Base-by-base conservation (phyloP, 2,329 filamentous ascomycete species). In the Paecilomyces dactylethromorphus region DNA sequence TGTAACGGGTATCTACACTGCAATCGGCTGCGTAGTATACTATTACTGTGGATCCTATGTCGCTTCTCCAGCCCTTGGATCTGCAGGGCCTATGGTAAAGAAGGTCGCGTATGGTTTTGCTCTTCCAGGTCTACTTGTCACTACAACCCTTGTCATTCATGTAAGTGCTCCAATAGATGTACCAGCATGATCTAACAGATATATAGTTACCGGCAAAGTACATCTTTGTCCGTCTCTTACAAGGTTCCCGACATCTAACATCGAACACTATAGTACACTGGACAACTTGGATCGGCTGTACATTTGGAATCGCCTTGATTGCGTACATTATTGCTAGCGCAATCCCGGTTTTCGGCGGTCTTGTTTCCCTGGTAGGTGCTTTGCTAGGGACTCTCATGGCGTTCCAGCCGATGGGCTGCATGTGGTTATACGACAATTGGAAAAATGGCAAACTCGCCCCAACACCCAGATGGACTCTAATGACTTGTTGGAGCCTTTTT, bases 401-500 rank as follows among this genome's bases (percentile, higher is more conserved):
- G 13, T 65, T 66, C 55, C 63, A 66, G 50, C 70, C 70, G 1
- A 72, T 73, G 67, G 76, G 74, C 10, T 69, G 66, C 62, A 78
- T 78, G 75, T 79, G 76, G 76, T 59, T 78, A 1, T 76, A 77
- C 54, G 75, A 79, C 61, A 74, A 79, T 58, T 78, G 74, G 74
- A 56, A 33, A 18, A 61, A 58, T 4, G 63, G 62, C 5, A 66
- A 62, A 29, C 53, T 29, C 5, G 35, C 67, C 8, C 59, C 61
- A 13, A 62, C 60, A 35, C 6, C 15, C 3, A 45, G 15, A 45
- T 45, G 35, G 35, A 7, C 35, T 45, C 18, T 45, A n/a, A 45
- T 45, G 35, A n/a, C 18, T 7, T 45, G 13, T 8, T 45, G 35
- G 35, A 45, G 35, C 18, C 15, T 45, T n/a, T 75, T 75, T 53